These are phyloP conservation scores for Penicillium sp. DNA, from an alignment of 2,329 filamentous ascomycete genomes.

Conservation along the genomic window DNA sequence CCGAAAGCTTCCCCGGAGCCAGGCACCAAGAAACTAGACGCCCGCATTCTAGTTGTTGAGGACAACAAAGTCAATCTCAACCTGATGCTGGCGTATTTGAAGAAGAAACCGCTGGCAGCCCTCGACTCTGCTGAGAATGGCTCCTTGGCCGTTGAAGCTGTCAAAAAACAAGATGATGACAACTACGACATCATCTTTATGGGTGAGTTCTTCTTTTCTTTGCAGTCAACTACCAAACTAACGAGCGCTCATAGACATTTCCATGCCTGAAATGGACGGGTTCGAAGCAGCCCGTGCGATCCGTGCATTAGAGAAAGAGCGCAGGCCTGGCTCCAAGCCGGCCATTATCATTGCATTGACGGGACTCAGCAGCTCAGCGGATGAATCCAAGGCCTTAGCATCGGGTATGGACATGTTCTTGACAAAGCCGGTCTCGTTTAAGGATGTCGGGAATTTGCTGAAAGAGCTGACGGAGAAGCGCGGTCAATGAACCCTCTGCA, in stretches of 20 bases:
- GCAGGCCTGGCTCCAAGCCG: slow-evolving; percentile 22
- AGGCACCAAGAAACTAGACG: not conserved
- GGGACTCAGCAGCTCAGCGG: slow-evolving; percentile 43
- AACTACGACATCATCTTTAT: slow-evolving; percentile 1
- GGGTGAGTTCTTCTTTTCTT: not conserved
- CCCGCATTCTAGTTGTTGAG: slow-evolving; percentile 45
- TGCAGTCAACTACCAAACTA: not conserved
- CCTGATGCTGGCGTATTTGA: slow-evolving; percentile 43
- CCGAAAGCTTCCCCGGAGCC: not conserved
- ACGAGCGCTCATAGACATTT: slow-evolving; percentile 40
- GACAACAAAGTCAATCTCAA: slow-evolving; percentile 49
- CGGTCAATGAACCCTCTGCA: not conserved
- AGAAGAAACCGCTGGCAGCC: slow-evolving; percentile 34
- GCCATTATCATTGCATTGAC: slow-evolving; percentile 48
- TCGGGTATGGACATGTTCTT: slow-evolving; percentile 49
- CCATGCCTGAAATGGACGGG: slow-evolving; percentile 52
- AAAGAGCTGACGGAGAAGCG: slow-evolving; percentile 27
- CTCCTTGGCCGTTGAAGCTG: slow-evolving; percentile 43
- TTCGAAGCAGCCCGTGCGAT: slow-evolving; percentile 50
- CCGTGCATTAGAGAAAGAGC: slow-evolving; percentile 27
- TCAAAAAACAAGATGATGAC: slow-evolving; percentile 29
- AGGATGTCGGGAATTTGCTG: slow-evolving; percentile 42
- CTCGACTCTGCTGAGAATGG: slow-evolving; percentile 45
- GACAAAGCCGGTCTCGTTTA: slow-evolving; percentile 49
- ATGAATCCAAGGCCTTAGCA: slow-evolving; percentile 43